Base-by-base conservation (phyloP, 192 early-diverging fungal genomes). In the Umbelopsis sp. region DNA sequence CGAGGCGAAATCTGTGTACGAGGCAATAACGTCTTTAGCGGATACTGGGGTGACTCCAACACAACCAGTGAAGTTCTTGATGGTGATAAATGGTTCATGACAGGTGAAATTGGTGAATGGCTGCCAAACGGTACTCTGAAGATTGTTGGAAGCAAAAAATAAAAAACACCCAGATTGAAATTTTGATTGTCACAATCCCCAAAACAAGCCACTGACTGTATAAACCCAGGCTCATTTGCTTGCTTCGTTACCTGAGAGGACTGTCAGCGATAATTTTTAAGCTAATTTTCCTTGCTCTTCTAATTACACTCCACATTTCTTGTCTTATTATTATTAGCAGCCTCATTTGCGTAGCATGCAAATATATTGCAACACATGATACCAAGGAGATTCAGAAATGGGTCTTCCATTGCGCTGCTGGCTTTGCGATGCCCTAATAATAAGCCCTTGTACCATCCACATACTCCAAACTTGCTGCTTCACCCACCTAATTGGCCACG, bases 1-100 rank as follows among this genome's bases (percentile, higher is more conserved):
- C 88, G 97, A 38, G 96, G 96, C 68, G 95, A 97, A 82, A 85
- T 98, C 74, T 93, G 88, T 84, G 77, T 97, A 45, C 88, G 93
- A 34, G 96, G 96, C 2, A 72, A 80, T 25, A 87, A 86, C 56
- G 88, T 93, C 41, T 93, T 97, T 78, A 85, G 81, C 70, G 93
- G 92, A 2, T 98, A 98, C 77, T 93, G 87, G 81, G 92, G 93
- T 70, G 87, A 91, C 65, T 81, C 78, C 24, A 79, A 79, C 16
- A 89, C 93, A 70, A 95, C 96, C 16, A 52, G 65, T 34, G 91
- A 93, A 77, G 80, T 87, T 7, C 74, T 97, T 26, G 87, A 91
- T 53, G 76, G 78, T 17, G 94, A 95, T 79, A 96, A 96, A 7
- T 98, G 96, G 96, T 83, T 90, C 20, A 87, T 86, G 72, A 94